Conservation (phyloP, 2,329 filamentous ascomycete species). For the Microcyclospora pomicola region DNA sequence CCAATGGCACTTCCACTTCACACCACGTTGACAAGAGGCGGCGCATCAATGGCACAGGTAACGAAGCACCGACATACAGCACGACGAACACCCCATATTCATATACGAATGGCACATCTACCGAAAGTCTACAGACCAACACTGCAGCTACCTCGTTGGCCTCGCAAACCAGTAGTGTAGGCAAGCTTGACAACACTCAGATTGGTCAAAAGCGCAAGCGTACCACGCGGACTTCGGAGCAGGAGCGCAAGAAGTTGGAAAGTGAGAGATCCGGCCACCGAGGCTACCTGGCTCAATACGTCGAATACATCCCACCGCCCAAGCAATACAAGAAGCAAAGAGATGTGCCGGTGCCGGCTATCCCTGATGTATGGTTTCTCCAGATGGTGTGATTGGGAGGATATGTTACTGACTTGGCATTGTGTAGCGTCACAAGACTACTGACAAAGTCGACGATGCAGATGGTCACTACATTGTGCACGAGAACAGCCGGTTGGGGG, state of each 20-base stretch:
- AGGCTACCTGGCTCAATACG: conserved; percentile 22
- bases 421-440: conserved; percentile 17
- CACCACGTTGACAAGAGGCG: conserved; percentile 49
- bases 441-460: conserved; percentile 77
- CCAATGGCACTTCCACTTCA: conserved; percentile 3
- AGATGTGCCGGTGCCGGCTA: conserved; percentile 43
- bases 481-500: conserved; percentile 71
- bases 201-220: conserved; percentile 86
- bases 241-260: conserved; percentile 20
- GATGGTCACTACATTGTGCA: conserved; percentile 95
- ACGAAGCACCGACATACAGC: conserved; percentile 18
- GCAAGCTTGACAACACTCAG: conserved; percentile 51
- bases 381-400: conserved; percentile 1
- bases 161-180: conserved; percentile 46
- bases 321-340: conserved; percentile 82
- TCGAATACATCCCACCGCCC: conserved; percentile 72
- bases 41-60: conserved; percentile 39
- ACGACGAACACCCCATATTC: conserved; percentile 53
- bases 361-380: conserved; percentile 41
- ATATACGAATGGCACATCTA: conserved; percentile 51
- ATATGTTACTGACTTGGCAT: conserved; percentile 5
- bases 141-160: conserved; percentile 69
- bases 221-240: conserved; percentile 34
- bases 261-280: conserved; percentile 13
- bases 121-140: conserved; percentile 48